These are phyloP conservation scores for Puccinia sorghi DNA, from an alignment of 1,284 basidiomycete genomes.

Conservation along the genomic window DNA sequence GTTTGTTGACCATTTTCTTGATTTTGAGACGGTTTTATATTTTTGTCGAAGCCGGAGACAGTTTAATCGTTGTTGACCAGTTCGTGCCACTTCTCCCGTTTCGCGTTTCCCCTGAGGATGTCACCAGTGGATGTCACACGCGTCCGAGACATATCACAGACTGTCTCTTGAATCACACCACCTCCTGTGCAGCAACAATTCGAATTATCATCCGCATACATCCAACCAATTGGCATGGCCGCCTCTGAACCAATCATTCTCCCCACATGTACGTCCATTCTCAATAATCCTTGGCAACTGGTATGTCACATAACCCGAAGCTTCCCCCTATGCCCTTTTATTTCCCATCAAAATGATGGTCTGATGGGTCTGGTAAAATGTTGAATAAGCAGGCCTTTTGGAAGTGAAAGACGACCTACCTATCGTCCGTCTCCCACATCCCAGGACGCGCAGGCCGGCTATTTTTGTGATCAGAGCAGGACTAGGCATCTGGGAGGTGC, in stretches of 20 bases:
- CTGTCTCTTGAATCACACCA: background rate
- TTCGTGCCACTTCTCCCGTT: too few species aligned
- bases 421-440: conserved; percentile 19
- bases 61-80: too few species aligned
- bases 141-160: background rate
- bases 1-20: background rate
- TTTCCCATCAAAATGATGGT: background rate
- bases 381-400: background rate
- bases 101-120: too few species aligned
- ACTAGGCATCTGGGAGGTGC: conserved; percentile 18
- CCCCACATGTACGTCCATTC: conserved; percentile 22
- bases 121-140: background rate
- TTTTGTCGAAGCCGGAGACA: too few species aligned
- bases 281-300: background rate
- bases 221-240: background rate
- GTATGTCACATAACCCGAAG: background rate
- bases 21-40: background rate
- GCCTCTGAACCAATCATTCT: conserved; percentile 14
- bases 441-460: conserved; percentile 21
- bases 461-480: conserved; percentile 13
- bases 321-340: background rate
- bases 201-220: too few species aligned
- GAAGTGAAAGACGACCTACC: conserved; percentile 7
- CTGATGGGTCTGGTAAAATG: background rate
- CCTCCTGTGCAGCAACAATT: background rate